Percentiles rank a stretch among this genome's conserved stretches.
Evolutionary conservation across 805 yeast species (phyloP).

Genomic region (Ogataea pilisensis): DNA sequence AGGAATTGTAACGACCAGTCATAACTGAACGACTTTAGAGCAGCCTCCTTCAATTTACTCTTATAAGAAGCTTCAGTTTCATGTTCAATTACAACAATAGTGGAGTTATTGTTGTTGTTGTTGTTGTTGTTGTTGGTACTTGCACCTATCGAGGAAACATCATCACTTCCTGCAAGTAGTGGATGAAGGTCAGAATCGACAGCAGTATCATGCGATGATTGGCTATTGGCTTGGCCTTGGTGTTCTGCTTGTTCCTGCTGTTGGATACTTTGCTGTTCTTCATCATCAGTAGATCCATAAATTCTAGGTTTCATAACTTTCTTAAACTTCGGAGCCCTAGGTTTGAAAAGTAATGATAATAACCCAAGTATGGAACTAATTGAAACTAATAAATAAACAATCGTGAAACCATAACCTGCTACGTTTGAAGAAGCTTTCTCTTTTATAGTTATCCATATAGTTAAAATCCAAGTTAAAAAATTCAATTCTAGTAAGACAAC

Average conservation of each 20-base stretch:
- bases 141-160: conserved; percentile 3
- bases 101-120: conserved; percentile 6
- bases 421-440: conserved; percentile 45
- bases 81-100: conserved; percentile 23
- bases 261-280: conserved; percentile 1
- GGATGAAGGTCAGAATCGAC: conserved; percentile 23
- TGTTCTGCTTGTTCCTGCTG: background rate
- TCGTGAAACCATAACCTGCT: conserved; percentile 48
- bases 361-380: conserved; percentile 50
- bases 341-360: conserved; percentile 39
- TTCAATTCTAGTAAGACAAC: conserved; percentile 52
- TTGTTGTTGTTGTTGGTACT: too few relatives aligned
- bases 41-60: conserved; percentile 26
- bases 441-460: conserved; percentile 47
- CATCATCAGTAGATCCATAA: conserved; percentile 19
- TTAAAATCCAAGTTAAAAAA: conserved; percentile 51
- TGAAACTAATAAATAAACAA: conserved; percentile 45
- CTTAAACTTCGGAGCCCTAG: conserved; percentile 19
- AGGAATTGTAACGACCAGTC: conserved; percentile 82
- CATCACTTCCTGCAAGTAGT: conserved; percentile 9
- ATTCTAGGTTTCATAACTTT: conserved; percentile 17
- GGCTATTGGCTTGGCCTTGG: conserved; percentile 7
- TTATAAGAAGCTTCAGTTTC: conserved; percentile 24
- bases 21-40: conserved; percentile 49
- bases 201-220: conserved; percentile 15